Evolutionary conservation across 2,329 filamentous ascomycete genomes (phyloP).

Genomic region (Ceratocystis harringtonii): DNA sequence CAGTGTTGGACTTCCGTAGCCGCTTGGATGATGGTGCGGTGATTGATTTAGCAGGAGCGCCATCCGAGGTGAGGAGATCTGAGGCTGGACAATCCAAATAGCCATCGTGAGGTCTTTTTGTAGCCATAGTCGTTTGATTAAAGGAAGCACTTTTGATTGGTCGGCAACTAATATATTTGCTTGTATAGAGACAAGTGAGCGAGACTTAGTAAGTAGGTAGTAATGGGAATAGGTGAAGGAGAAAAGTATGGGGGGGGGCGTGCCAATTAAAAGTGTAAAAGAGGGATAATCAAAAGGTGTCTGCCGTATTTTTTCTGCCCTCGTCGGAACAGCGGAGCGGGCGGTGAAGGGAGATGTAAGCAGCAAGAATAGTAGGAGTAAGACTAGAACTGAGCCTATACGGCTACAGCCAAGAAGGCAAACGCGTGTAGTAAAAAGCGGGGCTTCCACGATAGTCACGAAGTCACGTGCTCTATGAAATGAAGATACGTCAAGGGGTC

Average conservation of each 20-base stretch:
- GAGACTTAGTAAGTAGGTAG: no score
- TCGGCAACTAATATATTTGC: no score
- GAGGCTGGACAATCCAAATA: neutral
- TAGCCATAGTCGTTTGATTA: slow-evolving; percentile 6
- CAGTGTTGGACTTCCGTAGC: slow-evolving; percentile 19
- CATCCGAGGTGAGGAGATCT: neutral
- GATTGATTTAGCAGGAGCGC: neutral
- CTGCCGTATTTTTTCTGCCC: no score
- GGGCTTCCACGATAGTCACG: neutral
- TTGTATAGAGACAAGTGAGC: no score
- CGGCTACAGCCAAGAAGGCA: neutral
- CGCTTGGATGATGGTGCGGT: slow-evolving; percentile 5
- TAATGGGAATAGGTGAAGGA: no score
- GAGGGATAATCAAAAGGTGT: no score
- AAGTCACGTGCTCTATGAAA: neutral
- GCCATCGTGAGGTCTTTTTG: slow-evolving; percentile 11
- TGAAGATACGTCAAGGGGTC: neutral
- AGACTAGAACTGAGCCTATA: neutral
- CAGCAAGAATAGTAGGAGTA: neutral
- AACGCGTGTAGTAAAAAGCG: neutral
- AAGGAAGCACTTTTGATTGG: no score
- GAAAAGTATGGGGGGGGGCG: no score
- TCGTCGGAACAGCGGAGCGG: neutral
- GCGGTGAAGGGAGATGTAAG: neutral
- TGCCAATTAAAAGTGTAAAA: no score